These are phyloP conservation scores for Choanephora cucurbitarum DNA, from an alignment of 371 early-diverging fungal species.

Conservation along the genomic window DNA sequence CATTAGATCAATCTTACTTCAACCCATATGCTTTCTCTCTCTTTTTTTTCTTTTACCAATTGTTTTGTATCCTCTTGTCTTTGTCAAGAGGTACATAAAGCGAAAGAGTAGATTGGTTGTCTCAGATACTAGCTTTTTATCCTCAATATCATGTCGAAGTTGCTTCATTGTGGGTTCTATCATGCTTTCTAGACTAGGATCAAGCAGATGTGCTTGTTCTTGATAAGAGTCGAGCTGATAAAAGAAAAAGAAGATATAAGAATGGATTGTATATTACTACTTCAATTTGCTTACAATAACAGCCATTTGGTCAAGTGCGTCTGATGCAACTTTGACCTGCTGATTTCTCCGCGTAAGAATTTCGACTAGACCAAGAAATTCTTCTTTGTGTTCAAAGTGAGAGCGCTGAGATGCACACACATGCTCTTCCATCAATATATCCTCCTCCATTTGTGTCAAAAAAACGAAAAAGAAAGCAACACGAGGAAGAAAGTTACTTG, in stretches of 20 bases:
- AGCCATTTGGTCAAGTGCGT: slow-evolving; percentile 23
- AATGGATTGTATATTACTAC: background rate
- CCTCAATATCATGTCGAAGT: slow-evolving; percentile 53
- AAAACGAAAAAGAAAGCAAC: background rate
- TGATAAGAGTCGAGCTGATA: slow-evolving; percentile 80
- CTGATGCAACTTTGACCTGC: slow-evolving; percentile 4
- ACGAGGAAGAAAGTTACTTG: background rate
- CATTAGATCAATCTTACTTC: too few relatives aligned
- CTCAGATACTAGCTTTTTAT: slow-evolving; percentile 1
- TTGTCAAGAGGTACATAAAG: slow-evolving; percentile 70
- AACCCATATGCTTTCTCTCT: too few relatives aligned
- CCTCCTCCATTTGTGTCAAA: slow-evolving; percentile 14
- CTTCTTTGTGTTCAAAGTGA: slow-evolving; percentile 46
- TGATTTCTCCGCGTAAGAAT: slow-evolving; percentile 2
- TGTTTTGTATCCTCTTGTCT: slow-evolving; percentile 91
- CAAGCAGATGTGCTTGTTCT: slow-evolving; percentile 88
- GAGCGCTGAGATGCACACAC: slow-evolving; percentile 30
- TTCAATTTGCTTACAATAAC: slow-evolving; percentile 26
- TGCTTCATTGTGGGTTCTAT: slow-evolving; percentile 64
- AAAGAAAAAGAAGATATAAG: background rate
- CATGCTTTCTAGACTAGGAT: slow-evolving; percentile 78
- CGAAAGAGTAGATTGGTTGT: slow-evolving; percentile 46
- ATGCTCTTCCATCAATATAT: slow-evolving; percentile 11
- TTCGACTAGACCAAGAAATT: slow-evolving; percentile 14
- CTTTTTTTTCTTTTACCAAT: slow-evolving; percentile 46